Evolutionary conservation across 2,329 filamentous ascomycete species (phyloP).

Genomic region (Pochonia chlamydosporia): DNA sequence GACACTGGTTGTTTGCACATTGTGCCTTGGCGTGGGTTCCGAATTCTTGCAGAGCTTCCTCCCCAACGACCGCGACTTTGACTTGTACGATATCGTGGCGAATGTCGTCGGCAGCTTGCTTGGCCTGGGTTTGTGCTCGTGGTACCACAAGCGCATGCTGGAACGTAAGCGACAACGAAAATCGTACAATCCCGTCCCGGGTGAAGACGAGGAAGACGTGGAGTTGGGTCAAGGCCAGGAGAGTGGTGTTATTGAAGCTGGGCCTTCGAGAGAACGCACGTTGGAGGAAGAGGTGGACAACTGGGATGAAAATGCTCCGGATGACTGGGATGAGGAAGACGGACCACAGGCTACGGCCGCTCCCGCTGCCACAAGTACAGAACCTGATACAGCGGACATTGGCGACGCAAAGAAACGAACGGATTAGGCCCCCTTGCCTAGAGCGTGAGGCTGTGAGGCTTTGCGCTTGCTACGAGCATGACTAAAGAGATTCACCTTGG

Average conservation of each 20-base stretch:
- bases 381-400: constrained; percentile 19
- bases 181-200: constrained; percentile 65
- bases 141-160: constrained; percentile 95
- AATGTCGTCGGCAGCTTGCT: constrained; percentile 75
- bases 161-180: constrained; percentile 74
- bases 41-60: constrained; percentile 72
- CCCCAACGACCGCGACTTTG: constrained; percentile 65
- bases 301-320: constrained; percentile 79
- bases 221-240: constrained; percentile 73
- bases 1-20: constrained; percentile 74
- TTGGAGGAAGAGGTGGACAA: constrained; percentile 84
- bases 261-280: constrained; percentile 23
- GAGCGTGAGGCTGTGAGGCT: not conserved
- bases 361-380: constrained; percentile 12
- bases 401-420: constrained; percentile 26
- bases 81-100: constrained; percentile 79
- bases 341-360: constrained; percentile 17
- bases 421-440: constrained; percentile 16
- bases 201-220: constrained; percentile 59
- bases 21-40: constrained; percentile 63
- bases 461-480: not conserved
- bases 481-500: not conserved
- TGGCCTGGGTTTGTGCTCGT: constrained; percentile 69
- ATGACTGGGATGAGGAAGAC: constrained; percentile 53
- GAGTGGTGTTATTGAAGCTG: constrained; percentile 46